These are phyloP conservation scores for Pseudevernia furfuracea DNA, from an alignment of 495 filamentous ascomycete species.

Conservation along the genomic window DNA sequence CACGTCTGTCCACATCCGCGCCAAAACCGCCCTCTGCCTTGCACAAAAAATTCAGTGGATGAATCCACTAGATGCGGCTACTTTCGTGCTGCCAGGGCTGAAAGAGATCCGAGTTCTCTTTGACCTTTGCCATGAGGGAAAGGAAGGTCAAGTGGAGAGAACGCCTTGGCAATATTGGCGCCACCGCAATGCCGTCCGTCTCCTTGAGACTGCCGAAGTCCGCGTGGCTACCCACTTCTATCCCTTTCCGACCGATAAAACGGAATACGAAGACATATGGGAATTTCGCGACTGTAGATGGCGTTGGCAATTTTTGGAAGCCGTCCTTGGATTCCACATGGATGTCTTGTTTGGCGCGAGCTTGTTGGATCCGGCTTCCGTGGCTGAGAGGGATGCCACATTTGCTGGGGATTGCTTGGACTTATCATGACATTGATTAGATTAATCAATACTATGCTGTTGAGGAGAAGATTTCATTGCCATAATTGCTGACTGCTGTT, in stretches of 20 bases:
- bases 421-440: background rate
- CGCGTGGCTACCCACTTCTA: background rate
- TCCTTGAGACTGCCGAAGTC: background rate
- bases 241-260: background rate
- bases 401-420: background rate
- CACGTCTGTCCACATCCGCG: background rate
- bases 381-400: background rate
- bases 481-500: background rate
- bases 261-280: background rate
- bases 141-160: background rate
- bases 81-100: background rate
- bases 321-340: background rate
- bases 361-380: background rate
- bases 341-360: background rate
- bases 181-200: background rate
- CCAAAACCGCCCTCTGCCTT: background rate
- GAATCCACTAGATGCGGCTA: background rate
- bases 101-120: background rate
- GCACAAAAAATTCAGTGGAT: background rate
- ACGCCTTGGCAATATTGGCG: background rate
- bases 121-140: background rate
- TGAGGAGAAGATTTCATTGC: background rate
- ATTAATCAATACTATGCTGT: background rate
- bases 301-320: background rate
- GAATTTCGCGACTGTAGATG: background rate